Percentiles rank a stretch among this genome's conserved stretches.
Conservation (phyloP, 768 basidiomycete genomes). For the Gymnopilus dilepis region DNA sequence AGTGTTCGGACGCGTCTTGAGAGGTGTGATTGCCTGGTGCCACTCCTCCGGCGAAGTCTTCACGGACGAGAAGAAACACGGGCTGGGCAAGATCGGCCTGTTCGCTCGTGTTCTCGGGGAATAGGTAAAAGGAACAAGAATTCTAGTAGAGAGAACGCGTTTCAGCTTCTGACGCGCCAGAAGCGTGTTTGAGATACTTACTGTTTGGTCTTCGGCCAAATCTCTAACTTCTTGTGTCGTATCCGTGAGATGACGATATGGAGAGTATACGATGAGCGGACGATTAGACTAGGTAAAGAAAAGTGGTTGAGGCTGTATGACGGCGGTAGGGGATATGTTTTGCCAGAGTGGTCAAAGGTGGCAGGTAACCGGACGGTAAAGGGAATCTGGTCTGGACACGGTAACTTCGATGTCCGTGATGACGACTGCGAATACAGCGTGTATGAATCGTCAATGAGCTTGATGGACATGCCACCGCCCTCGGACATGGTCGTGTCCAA, state of each 20-base stretch:
- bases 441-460: conserved; percentile 37
- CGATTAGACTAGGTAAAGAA: conserved; percentile 42
- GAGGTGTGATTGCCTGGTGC: conserved; percentile 51
- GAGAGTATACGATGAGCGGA: conserved; percentile 51
- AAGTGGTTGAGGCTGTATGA: conserved; percentile 42
- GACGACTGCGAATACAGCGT: conserved; percentile 39
- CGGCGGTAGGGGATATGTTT: conserved; percentile 51
- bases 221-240: conserved; percentile 43
- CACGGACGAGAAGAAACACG: conserved; percentile 59
- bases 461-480: conserved; percentile 39
- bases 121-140: conserved; percentile 57
- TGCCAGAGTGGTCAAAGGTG: conserved; percentile 44
- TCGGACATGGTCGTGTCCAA: conserved; percentile 45
- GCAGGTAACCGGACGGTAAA: conserved; percentile 53
- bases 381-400: conserved; percentile 39
- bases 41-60: conserved; percentile 73
- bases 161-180: background rate
- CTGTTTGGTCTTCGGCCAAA: conserved; percentile 54
- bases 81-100: conserved; percentile 53
- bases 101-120: conserved; percentile 58
- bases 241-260: conserved; percentile 45
- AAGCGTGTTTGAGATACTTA: conserved; percentile 30
- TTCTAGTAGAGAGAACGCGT: conserved; percentile 34
- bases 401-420: conserved; percentile 11
- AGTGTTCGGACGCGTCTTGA: conserved; percentile 43